These are phyloP conservation scores for Diaporthe humulicola DNA, from an alignment of 2,329 filamentous ascomycete genomes.

Conservation along the genomic window DNA sequence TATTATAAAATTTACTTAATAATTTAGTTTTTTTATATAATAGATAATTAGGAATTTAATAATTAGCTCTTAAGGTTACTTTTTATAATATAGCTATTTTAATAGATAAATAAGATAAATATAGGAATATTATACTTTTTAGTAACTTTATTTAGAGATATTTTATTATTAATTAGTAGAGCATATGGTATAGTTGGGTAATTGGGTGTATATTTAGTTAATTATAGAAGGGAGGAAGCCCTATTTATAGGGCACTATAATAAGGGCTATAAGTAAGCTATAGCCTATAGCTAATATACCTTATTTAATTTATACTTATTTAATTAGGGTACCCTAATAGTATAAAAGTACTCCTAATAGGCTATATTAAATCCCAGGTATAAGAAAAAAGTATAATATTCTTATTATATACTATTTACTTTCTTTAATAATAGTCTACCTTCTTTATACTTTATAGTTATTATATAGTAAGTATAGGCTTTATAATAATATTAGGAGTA, in stretches of 20 bases:
- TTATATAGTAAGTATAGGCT: neutral
- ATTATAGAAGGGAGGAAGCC: too few species aligned
- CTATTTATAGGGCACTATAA: too few species aligned
- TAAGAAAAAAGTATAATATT: neutral
- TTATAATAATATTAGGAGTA: neutral
- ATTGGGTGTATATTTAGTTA: neutral
- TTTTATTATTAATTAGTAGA: neutral
- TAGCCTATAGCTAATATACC: too few species aligned
- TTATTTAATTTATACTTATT: too few species aligned
- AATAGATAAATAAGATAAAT: neutral
- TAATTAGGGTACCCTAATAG: too few species aligned
- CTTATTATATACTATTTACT: too few species aligned
- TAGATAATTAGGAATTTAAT: neutral
- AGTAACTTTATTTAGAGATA: neutral
- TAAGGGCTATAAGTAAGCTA: too few species aligned
- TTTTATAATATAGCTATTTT: neutral
- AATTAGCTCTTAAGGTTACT: neutral
- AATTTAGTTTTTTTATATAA: neutral
- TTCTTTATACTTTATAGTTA: neutral
- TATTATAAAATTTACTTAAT: neutral
- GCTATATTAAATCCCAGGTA: neutral
- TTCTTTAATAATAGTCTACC: too few species aligned
- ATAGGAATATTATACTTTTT: neutral
- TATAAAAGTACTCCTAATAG: neutral
- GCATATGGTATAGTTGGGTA: neutral